Evolutionary conservation across 306 rosid species (phyloP), one percentile per base, ranked within the genome.

Genomic region (Pyrus pyrifolia): DNA sequence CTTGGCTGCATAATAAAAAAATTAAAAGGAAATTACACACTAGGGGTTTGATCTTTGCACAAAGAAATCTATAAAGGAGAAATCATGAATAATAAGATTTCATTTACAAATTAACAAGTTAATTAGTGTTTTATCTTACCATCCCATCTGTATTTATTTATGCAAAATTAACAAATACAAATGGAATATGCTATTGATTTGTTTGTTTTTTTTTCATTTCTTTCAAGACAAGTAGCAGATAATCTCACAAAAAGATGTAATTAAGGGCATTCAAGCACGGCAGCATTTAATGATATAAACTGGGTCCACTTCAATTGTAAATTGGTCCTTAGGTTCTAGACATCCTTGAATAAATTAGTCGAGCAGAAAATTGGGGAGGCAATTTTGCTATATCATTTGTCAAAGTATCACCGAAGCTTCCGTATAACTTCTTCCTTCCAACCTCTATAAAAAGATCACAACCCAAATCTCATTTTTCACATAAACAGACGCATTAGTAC

Each of bases 361-460:
- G 6, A 7, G 31, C 18, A 29, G 6, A 71, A 52, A 71, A 71
- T n/a, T 52, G 31, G 35, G 75, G 7, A 3, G 52, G 2, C 59
- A 19, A 10, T 55, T 6, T 7, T 55, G 27, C 45, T 31, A 49
- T 31, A 18, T 15, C 15, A 14, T 62, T 62, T 27, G n/a, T 62
- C 33, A 62, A 62, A 33, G 5, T 67, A 31, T 59, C 68, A 51
- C 27, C 62, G 60, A 45, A 70, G 18, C 76, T 46, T 63, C 25
- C 17, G 13, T 4, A 4, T 44, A 52, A 31, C 3, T 71, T 71
- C 27, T n/a, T 61, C 67, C 31, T 25, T 15, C 51, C 12, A 13
- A 19, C 49, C 82, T 72, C 82, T 72, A 79, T 79, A 79, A 78
- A 66, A 51, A 19, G 33, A 19, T 60, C 77, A 25, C 72, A 18